Conservation (phyloP, 805 yeast genomes). For the Torulaspora quercuum region DNA sequence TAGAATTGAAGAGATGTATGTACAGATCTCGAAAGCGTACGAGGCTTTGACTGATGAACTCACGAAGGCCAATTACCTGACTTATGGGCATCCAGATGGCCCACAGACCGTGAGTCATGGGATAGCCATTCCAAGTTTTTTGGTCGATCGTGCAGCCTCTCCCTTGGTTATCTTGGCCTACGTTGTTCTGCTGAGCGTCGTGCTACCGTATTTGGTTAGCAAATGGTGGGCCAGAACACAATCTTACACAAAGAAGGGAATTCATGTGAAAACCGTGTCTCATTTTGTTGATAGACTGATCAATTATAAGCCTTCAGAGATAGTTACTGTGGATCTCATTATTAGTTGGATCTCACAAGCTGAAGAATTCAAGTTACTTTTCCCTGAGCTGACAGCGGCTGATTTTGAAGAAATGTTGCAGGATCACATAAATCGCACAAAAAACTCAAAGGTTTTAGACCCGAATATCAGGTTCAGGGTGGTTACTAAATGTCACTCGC, state of each 20-base stretch:
- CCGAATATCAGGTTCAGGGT: constrained; percentile 47
- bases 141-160: constrained; percentile 79
- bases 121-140: constrained; percentile 88
- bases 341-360: constrained; percentile 58
- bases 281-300: constrained; percentile 65
- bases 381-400: constrained; percentile 41
- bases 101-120: constrained; percentile 89
- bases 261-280: constrained; percentile 82
- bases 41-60: constrained; percentile 90
- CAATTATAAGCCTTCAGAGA: constrained; percentile 68
- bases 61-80: constrained; percentile 73
- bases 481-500: constrained; percentile 59
- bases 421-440: constrained; percentile 56
- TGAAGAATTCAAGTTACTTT: constrained; percentile 55
- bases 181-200: constrained; percentile 66
- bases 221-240: constrained; percentile 88
- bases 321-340: constrained; percentile 54
- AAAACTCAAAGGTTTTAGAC: constrained; percentile 37
- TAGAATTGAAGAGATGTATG: constrained; percentile 70
- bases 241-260: constrained; percentile 74
- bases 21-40: constrained; percentile 85
- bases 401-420: constrained; percentile 51
- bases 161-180: constrained; percentile 61
- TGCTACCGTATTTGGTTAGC: constrained; percentile 78
- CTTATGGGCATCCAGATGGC: constrained; percentile 97